Evolutionary conservation across 2,329 filamentous ascomycete genomes (phyloP).

Genomic region (Aspergillus arachidicola): DNA sequence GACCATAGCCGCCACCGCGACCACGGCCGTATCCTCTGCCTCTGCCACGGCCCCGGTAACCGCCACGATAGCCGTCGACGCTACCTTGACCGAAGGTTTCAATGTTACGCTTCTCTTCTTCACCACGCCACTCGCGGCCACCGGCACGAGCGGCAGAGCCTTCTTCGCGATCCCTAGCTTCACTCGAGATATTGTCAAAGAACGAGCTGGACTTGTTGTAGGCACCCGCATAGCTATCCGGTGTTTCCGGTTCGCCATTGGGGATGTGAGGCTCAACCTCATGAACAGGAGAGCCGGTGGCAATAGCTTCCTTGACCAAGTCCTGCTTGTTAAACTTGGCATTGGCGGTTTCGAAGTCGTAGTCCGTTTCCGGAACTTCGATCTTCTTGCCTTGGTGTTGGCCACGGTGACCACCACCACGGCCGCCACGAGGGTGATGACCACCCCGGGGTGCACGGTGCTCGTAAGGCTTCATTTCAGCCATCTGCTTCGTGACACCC

Average conservation of each 20-base stretch:
- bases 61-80: conserved; percentile 83
- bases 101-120: conserved; percentile 94
- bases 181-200: conserved; percentile 97
- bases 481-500: conserved; percentile 47
- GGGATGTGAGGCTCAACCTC: conserved; percentile 54
- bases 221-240: conserved; percentile 49
- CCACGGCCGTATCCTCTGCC: conserved; percentile 54
- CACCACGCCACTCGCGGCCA: conserved; percentile 83
- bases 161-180: conserved; percentile 84
- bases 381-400: conserved; percentile 63
- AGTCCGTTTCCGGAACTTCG: conserved; percentile 87
- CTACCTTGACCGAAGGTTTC: conserved; percentile 98
- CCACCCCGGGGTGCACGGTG: conserved; percentile 42
- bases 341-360: conserved; percentile 85
- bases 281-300: conserved; percentile 69
- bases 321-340: conserved; percentile 89
- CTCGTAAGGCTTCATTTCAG: conserved; percentile 49
- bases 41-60: conserved; percentile 68
- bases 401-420: conserved; percentile 46
- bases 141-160: conserved; percentile 66
- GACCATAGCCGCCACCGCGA: conserved; percentile 46
- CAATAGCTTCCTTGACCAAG: conserved; percentile 84
- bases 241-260: conserved; percentile 40
- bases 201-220: conserved; percentile 92
- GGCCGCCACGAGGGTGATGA: conserved; percentile 48